Percentiles rank a stretch among this genome's conserved stretches.
Conservation (phyloP, 2,329 filamentous ascomycete genomes). For the Chalaropsis ovoidea region DNA sequence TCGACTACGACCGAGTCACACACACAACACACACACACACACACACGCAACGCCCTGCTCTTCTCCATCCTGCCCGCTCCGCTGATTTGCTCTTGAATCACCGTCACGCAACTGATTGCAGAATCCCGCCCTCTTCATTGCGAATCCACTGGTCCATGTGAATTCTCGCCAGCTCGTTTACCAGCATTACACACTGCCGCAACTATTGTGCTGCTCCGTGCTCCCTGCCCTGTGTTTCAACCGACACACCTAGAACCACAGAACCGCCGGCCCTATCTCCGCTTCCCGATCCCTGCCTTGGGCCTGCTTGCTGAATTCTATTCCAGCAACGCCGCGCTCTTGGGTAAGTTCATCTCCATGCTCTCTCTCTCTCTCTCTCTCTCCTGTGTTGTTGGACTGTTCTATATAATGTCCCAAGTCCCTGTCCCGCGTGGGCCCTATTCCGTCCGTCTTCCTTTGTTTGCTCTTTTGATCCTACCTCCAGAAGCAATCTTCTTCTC, state of each 20-base stretch:
- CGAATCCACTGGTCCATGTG: too few species aligned
- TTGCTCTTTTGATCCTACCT: constrained; percentile 6
- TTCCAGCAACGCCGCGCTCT: not conserved
- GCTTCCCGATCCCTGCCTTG: not conserved
- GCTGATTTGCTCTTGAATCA: too few species aligned
- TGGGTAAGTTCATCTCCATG: not conserved
- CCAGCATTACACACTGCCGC: not conserved
- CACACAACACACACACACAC: not conserved
- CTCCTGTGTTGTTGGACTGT: not conserved
- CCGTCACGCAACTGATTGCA: too few species aligned
- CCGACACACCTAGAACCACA: not conserved
- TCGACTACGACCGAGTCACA: not conserved
- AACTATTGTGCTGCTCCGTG: not conserved
- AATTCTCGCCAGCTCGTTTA: too few species aligned
- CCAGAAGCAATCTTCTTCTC: not conserved
- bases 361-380: not conserved
- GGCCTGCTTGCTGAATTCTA: not conserved
- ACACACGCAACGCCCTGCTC: not conserved
- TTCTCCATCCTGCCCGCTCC: not conserved
- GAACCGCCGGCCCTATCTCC: not conserved
- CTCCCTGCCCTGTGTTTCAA: not conserved
- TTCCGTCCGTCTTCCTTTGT: not conserved
- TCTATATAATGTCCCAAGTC: not conserved
- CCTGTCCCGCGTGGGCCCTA: not conserved
- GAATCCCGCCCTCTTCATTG: too few species aligned